Evolutionary conservation across 495 filamentous ascomycete species (phyloP).

Genomic region (Lasiosphaeris hirsuta): DNA sequence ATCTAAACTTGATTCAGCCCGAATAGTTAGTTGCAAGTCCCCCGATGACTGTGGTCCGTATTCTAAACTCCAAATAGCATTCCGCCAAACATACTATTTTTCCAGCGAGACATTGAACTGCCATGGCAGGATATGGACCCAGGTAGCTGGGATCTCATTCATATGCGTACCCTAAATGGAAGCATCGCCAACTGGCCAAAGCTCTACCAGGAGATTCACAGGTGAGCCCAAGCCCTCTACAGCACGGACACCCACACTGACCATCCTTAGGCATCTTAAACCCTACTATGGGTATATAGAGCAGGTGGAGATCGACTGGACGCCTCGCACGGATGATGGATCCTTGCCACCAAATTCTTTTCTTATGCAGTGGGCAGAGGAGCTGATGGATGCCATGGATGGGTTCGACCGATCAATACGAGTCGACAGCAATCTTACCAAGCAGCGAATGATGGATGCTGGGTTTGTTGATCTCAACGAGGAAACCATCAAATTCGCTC

Average conservation of each 20-base stretch:
- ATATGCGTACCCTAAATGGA: conserved; percentile 71
- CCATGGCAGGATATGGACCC: conserved; percentile 70
- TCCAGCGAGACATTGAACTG: conserved; percentile 73
- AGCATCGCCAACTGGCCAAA: conserved; percentile 75
- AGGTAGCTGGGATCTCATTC: conserved; percentile 81
- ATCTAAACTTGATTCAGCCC: conserved; percentile 80
- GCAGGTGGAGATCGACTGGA: conserved; percentile 88
- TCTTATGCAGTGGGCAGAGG: conserved; percentile 64
- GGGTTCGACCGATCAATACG: conserved; percentile 61
- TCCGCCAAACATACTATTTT: conserved; percentile 66
- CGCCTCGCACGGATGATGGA: conserved; percentile 73
- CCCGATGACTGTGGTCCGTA: background rate
- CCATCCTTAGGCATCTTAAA: conserved; percentile 62
- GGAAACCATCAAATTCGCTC: conserved; percentile 64
- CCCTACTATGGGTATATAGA: conserved; percentile 76
- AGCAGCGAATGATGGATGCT: conserved; percentile 58
- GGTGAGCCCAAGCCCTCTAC: conserved; percentile 41
- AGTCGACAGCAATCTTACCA: conserved; percentile 59
- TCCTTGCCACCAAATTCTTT: conserved; percentile 45
- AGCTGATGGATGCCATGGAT: conserved; percentile 67
- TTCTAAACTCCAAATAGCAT: conserved; percentile 49
- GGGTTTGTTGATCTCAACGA: conserved; percentile 86
- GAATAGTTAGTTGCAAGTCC: conserved; percentile 60
- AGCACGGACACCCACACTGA: background rate
- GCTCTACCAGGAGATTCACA: conserved; percentile 66